These are phyloP conservation scores for Setaria viridis DNA, from an alignment of 202 grass and related monocot species.

Conservation along the genomic window DNA sequence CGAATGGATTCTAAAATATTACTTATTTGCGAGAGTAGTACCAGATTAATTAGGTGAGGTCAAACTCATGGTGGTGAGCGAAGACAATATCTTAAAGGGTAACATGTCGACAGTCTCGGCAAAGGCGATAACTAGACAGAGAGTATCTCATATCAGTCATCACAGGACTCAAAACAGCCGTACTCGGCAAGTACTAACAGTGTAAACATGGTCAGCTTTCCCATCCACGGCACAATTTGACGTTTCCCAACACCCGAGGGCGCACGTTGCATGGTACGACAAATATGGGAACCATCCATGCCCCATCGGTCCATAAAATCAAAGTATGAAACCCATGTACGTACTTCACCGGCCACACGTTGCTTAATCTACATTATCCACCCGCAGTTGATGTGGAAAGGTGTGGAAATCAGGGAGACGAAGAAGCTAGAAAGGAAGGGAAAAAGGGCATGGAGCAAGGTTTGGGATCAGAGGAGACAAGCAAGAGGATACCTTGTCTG, in stretches of 20 bases:
- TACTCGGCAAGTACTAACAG: not conserved
- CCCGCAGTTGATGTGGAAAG: conserved; percentile 33
- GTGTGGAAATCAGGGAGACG: conserved; percentile 37
- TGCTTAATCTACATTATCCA: conserved; percentile 47
- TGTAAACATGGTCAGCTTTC: conserved; percentile 42
- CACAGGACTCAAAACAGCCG: not conserved
- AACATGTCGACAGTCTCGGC: not conserved
- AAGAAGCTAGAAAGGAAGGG: conserved; percentile 1
- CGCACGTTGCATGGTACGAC: conserved; percentile 51
- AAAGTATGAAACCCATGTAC: conserved; percentile 39
- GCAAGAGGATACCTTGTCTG: not conserved
- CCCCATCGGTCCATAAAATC: not conserved
- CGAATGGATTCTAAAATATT: not conserved
- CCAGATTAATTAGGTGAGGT: not conserved
- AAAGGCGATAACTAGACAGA: not conserved
- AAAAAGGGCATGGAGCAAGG: conserved; percentile 3
- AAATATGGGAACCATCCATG: conserved; percentile 36
- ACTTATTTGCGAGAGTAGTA: not conserved
- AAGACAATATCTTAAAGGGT: not conserved
- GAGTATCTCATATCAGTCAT: not conserved
- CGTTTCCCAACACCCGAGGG: conserved; percentile 55
- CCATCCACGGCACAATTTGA: conserved; percentile 43
- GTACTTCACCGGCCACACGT: conserved; percentile 36
- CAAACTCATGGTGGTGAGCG: not conserved
- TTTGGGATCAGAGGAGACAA: conserved; percentile 8